Base-by-base conservation (phyloP, 495 filamentous ascomycete species). In the Podospora fimiseda region DNA sequence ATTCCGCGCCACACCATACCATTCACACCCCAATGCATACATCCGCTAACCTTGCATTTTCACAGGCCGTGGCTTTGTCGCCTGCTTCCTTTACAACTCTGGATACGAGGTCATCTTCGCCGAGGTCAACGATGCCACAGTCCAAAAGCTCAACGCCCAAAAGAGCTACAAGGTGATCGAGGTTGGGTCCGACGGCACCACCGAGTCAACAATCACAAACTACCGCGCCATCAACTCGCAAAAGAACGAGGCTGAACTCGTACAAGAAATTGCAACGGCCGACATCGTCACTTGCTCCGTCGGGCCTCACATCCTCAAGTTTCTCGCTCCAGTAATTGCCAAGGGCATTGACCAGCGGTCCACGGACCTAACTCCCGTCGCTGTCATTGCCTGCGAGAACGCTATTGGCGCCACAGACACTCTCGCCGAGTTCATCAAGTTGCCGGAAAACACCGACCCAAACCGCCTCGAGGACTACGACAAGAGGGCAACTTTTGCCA, bases 331-430 rank as follows among this genome's bases (percentile, higher is more conserved):
- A 7, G 84, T 88, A 60, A 93, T 98, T 62, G 90, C 89, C 66
- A 91, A 92, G 76, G 93, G 87, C 47, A 85, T 98, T 58, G 82
- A 88, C 58, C 74, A 77, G 45, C 87, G 94, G 37, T 63, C 74
- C 16, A 79, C 80, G 30, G 77, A 75, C n/a, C 67, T 78, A 38
- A 80, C 78, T 48, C 92, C 91, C 2, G 64, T 95, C 37, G 89
- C 90, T 7, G 87, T 98, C 63, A 93, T 98, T 69, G 93, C 93
- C 40, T 98, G 93, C 70, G 93, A 98, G 77, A 98, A 98, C 74
- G 88, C 87, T 64, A 95, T 96, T 60, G 85, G 85, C 51, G 93
- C 88, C 55, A 97, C 94, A 7, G 87, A 93, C 64, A 84, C 84
- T 1, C 81, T 95, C 37, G 84, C 84, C 51, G 80, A 77, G 38